phyloP scores from a whole-genome alignment of 306 rosid species.

The Quercus gilva region DNA sequence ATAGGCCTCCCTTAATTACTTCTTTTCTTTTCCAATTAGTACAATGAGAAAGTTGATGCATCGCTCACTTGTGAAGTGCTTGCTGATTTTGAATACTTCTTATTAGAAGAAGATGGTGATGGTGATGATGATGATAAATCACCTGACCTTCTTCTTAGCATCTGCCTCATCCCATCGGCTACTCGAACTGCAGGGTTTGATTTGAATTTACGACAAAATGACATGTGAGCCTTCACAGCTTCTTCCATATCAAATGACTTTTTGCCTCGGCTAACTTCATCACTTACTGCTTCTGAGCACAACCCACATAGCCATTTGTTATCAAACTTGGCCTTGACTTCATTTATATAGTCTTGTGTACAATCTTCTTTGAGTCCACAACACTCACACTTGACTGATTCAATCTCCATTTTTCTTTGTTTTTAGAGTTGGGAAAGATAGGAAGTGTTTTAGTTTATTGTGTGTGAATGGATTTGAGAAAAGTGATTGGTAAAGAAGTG shows the following conservation, averaged over 20 bases:
- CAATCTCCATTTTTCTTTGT: slow-evolving; percentile 62
- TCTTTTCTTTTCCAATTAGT: slow-evolving; percentile 19
- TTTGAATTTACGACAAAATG: slow-evolving; percentile 84
- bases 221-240: slow-evolving; percentile 97
- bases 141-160: slow-evolving; percentile 82
- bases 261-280: slow-evolving; percentile 67
- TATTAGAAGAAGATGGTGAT: slow-evolving; percentile 25
- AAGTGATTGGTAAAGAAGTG: neutral
- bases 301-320: slow-evolving; percentile 98
- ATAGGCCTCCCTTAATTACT: slow-evolving; percentile 1
- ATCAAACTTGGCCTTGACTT: slow-evolving; percentile 71
- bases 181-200: slow-evolving; percentile 89
- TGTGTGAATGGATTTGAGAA: slow-evolving; percentile 15
- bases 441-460: slow-evolving; percentile 4
- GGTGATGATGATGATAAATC: slow-evolving; percentile 46
- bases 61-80: slow-evolving; percentile 79
- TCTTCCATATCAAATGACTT: slow-evolving; percentile 67
- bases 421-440: slow-evolving; percentile 2
- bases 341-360: slow-evolving; percentile 72
- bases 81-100: slow-evolving; percentile 59
- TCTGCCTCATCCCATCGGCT: slow-evolving; percentile 97
- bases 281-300: slow-evolving; percentile 97
- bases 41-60: slow-evolving; percentile 57
- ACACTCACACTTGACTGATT: slow-evolving; percentile 87
- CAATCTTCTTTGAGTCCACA: slow-evolving; percentile 96